Evolutionary conservation across 2,329 filamentous ascomycete genomes (phyloP).

Genomic region (Fusarium sp.): DNA sequence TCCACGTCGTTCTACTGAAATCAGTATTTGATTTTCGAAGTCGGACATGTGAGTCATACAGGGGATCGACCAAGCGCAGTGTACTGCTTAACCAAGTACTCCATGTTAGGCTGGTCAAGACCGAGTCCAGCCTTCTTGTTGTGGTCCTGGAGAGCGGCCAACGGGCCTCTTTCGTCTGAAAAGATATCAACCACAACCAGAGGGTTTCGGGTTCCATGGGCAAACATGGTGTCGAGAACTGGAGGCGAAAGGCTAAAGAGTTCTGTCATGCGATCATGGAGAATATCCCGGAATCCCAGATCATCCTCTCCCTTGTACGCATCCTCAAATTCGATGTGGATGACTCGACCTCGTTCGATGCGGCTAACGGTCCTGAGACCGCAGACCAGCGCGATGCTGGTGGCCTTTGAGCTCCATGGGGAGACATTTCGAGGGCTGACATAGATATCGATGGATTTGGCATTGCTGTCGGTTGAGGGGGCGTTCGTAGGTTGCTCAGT

Average conservation of each 20-base stretch:
- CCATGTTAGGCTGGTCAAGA: conserved; percentile 88
- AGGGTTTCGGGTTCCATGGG: conserved; percentile 71
- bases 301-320: conserved; percentile 61
- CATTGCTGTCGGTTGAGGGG: conserved; percentile 54
- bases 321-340: conserved; percentile 75
- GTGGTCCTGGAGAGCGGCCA: conserved; percentile 81
- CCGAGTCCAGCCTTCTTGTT: conserved; percentile 88
- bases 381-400: conserved; percentile 92
- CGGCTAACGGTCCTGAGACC: conserved; percentile 80
- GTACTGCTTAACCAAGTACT: conserved; percentile 83
- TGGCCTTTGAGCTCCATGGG: conserved; percentile 97
- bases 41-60: conserved; percentile 55
- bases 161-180: conserved; percentile 72
- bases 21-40: conserved; percentile 38
- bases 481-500: conserved; percentile 49
- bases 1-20: conserved; percentile 78
- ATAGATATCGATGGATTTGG: conserved; percentile 71
- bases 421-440: conserved; percentile 88
- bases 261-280: conserved; percentile 98
- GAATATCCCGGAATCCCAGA: conserved; percentile 72
- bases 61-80: conserved; percentile 66
- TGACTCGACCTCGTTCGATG: conserved; percentile 87
- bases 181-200: conserved; percentile 83
- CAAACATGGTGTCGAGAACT: conserved; percentile 82
- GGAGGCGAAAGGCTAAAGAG: conserved; percentile 76